Percentiles rank a stretch among this genome's conserved stretches.
phyloP scores from a whole-genome alignment of 73 alveolate species.

The Tetrahymena thermophila region DNA sequence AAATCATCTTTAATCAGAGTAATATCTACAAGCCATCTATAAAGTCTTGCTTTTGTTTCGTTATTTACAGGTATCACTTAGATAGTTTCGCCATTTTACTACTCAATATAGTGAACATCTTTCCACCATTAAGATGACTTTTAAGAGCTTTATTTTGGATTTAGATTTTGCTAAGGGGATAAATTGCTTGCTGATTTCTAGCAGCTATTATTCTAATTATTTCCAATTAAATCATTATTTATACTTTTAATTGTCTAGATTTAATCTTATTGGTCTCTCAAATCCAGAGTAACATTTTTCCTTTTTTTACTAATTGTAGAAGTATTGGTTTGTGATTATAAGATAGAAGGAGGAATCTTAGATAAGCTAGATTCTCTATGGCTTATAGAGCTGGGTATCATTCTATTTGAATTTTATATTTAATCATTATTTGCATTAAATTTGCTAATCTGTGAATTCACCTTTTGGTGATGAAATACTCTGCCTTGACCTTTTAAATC shows the following conservation, averaged over 20 bases:
- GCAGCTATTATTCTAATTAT: not conserved
- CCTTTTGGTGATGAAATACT: not conserved
- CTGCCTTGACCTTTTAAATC: not conserved
- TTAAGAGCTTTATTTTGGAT: not conserved
- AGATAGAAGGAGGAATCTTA: not conserved
- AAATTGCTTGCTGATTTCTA: not conserved
- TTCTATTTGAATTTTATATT: not conserved
- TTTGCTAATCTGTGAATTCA: not conserved
- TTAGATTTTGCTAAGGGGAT: not conserved
- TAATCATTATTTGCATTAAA: not conserved
- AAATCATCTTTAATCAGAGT: not conserved
- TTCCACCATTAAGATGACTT: not conserved
- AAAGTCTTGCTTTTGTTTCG: not conserved
- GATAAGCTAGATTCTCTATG: not conserved
- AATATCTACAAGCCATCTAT: not conserved
- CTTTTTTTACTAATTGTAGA: not conserved
- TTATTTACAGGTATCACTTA: not conserved
- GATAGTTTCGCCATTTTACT: not conserved
- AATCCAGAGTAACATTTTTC: not conserved
- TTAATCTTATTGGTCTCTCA: not conserved
- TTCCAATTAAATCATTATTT: not conserved
- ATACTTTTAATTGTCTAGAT: not conserved
- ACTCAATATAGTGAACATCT: not conserved
- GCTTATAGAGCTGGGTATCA: not conserved
- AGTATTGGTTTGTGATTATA: not conserved